Conservation (phyloP, 2,329 filamentous ascomycete species). For the Scopulariopsis brevicaulis region DNA sequence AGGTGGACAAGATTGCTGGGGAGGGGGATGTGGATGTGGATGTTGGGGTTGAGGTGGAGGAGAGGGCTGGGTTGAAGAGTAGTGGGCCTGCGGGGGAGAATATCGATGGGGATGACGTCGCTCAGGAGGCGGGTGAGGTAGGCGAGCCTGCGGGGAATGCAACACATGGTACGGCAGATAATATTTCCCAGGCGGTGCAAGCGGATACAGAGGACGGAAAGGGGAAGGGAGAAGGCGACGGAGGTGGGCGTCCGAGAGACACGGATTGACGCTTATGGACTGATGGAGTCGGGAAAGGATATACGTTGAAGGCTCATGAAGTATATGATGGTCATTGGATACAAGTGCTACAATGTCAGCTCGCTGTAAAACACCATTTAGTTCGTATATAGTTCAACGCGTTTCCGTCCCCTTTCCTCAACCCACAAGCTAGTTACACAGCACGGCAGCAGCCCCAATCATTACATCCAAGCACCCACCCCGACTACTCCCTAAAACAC, state of each 20-base stretch:
- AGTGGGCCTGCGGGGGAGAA: slow-evolving; percentile 24
- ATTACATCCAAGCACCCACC: not conserved
- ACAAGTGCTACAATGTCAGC: too few species aligned
- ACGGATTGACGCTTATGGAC: too few species aligned
- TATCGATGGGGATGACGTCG: slow-evolving; percentile 10
- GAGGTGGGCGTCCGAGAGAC: too few species aligned
- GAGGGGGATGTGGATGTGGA: slow-evolving; percentile 30
- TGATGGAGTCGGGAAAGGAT: too few species aligned
- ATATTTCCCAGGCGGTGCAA: not conserved
- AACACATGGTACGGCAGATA: not conserved
- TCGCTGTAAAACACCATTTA: too few species aligned
- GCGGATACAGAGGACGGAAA: too few species aligned
- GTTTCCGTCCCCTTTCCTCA: not conserved
- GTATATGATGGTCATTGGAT: too few species aligned
- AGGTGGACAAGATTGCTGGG: slow-evolving; percentile 28
- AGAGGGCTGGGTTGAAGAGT: slow-evolving; percentile 20
- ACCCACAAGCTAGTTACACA: not conserved
- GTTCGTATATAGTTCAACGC: too few species aligned
- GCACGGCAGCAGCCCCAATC: not conserved
- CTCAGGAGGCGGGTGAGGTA: not conserved
- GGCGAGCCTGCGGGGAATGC: not conserved
- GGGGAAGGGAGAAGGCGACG: too few species aligned
- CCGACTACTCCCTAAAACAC: not conserved
- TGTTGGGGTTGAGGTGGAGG: slow-evolving; percentile 18
- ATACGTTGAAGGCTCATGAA: too few species aligned